Evolutionary conservation across 2,329 filamentous ascomycete genomes (phyloP).

Genomic region (Beauveria scarabaeidicola): DNA sequence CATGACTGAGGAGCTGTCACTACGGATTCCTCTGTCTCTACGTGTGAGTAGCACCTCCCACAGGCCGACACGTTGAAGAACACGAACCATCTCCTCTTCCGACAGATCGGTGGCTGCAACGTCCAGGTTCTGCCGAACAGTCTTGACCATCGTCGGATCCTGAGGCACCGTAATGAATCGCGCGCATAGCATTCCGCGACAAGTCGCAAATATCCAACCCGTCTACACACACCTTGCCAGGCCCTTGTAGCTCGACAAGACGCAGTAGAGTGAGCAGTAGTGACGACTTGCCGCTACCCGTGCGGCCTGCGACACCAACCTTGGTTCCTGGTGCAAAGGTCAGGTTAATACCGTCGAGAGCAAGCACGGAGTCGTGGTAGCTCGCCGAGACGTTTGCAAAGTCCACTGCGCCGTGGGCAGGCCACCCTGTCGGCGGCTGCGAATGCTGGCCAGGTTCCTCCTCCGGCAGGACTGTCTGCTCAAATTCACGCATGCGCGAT

Average conservation of each 20-base stretch:
- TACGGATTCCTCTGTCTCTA: neutral
- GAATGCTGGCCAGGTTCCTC: slow-evolving; percentile 4
- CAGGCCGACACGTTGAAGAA: neutral
- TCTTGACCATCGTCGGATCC: slow-evolving; percentile 13
- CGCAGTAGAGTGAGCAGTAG: slow-evolving; percentile 35
- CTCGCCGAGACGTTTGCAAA: slow-evolving; percentile 14
- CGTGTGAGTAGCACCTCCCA: neutral
- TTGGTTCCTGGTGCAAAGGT: slow-evolving; percentile 33
- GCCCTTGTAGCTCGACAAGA: slow-evolving; percentile 30
- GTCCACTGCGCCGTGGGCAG: slow-evolving; percentile 14
- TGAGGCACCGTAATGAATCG: slow-evolving; percentile 21
- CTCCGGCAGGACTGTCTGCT: slow-evolving; percentile 14
- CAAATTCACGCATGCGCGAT: slow-evolving; percentile 15
- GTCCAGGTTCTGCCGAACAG: slow-evolving; percentile 13
- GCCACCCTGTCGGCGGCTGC: slow-evolving; percentile 16
- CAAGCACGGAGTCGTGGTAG: slow-evolving; percentile 16
- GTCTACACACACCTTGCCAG: slow-evolving; percentile 33
- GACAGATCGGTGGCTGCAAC: slow-evolving; percentile 4
- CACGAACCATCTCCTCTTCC: slow-evolving; percentile 12
- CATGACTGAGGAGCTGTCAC: neutral
- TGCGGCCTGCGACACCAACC: slow-evolving; percentile 42
- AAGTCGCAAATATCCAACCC: slow-evolving; percentile 31
- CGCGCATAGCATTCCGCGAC: slow-evolving; percentile 31
- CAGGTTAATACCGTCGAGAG: slow-evolving; percentile 37
- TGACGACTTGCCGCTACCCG: slow-evolving; percentile 40